Percentiles rank a stretch among this genome's conserved stretches.
phyloP scores from a whole-genome alignment of 495 filamentous ascomycete species.

The Penicillium goetzii region DNA sequence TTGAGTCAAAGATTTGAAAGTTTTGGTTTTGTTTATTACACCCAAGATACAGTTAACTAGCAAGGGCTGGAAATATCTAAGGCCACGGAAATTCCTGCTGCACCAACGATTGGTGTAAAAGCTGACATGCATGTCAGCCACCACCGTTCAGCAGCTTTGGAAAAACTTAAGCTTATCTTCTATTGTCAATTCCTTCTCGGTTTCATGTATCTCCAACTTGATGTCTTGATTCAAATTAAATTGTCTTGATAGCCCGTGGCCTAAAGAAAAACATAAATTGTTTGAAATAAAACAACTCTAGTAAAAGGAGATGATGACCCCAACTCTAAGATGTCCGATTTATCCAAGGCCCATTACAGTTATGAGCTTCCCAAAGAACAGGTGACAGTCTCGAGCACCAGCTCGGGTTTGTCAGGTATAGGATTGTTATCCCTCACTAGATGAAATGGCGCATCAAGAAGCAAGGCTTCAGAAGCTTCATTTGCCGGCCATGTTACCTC shows the following conservation, averaged over 20 bases:
- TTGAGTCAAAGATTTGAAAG: neutral
- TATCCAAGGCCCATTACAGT: neutral
- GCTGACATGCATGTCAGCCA: too few species aligned
- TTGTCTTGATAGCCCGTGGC: neutral
- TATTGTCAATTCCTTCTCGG: neutral
- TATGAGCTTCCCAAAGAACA: conserved; percentile 1
- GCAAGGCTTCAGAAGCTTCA: neutral
- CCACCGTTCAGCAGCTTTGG: neutral
- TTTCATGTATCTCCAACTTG: neutral
- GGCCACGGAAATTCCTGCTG: neutral
- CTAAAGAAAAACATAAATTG: neutral
- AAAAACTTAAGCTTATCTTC: neutral
- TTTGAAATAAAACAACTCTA: neutral
- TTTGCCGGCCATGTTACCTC: conserved; percentile 3
- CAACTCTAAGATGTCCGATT: neutral
- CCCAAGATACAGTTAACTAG: neutral
- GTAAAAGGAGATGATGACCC: neutral
- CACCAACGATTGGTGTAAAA: neutral
- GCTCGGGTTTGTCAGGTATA: conserved; percentile 1
- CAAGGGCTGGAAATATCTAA: neutral
- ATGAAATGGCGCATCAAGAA: neutral
- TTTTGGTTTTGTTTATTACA: neutral
- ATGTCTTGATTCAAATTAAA: neutral
- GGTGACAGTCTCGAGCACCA: neutral
- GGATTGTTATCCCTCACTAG: neutral